phyloP scores from a whole-genome alignment of 495 filamentous ascomycete species.

The Alectoria sarmentosa region DNA sequence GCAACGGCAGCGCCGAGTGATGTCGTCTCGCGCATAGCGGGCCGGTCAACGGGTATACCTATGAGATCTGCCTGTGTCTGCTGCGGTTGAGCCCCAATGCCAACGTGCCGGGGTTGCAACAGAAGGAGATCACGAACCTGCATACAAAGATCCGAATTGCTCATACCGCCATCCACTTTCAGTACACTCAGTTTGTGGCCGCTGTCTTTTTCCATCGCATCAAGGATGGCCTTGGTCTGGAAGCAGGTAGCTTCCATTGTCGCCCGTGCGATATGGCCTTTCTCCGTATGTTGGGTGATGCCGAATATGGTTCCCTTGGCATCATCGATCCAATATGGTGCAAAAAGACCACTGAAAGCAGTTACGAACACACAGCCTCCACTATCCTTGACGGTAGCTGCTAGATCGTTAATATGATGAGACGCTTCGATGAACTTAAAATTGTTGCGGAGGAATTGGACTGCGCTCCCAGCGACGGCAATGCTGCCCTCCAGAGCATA shows the following conservation, averaged over 20 bases:
- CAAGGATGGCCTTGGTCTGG: slow-evolving; percentile 90
- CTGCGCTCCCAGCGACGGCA: slow-evolving; percentile 81
- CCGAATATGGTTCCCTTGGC: slow-evolving; percentile 85
- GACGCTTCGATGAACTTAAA: slow-evolving; percentile 75
- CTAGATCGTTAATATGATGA: slow-evolving; percentile 73
- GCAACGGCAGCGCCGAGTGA: slow-evolving; percentile 91
- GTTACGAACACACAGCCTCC: slow-evolving; percentile 93
- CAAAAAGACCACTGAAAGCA: slow-evolving; percentile 91
- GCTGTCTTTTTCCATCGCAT: slow-evolving; percentile 91
- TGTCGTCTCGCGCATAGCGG: slow-evolving; percentile 89
- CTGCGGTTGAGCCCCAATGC: slow-evolving; percentile 15
- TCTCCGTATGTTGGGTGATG: slow-evolving; percentile 84
- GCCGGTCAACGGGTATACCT: slow-evolving; percentile 79
- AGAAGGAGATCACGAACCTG: slow-evolving; percentile 47
- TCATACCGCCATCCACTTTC: slow-evolving; percentile 92
- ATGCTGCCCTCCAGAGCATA: slow-evolving; percentile 93
- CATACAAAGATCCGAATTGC: slow-evolving; percentile 91
- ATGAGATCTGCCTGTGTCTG: slow-evolving; percentile 87
- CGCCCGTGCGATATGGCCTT: slow-evolving; percentile 86
- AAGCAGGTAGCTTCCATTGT: slow-evolving; percentile 93
- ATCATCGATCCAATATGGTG: slow-evolving; percentile 98
- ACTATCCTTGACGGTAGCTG: slow-evolving; percentile 75
- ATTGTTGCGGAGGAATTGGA: slow-evolving; percentile 90
- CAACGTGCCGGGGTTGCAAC: background rate
- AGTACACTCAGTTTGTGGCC: slow-evolving; percentile 67